Evolutionary conservation across 176 grass and related monocot genomes (phyloP).

Genomic region (Juncus effusus): DNA sequence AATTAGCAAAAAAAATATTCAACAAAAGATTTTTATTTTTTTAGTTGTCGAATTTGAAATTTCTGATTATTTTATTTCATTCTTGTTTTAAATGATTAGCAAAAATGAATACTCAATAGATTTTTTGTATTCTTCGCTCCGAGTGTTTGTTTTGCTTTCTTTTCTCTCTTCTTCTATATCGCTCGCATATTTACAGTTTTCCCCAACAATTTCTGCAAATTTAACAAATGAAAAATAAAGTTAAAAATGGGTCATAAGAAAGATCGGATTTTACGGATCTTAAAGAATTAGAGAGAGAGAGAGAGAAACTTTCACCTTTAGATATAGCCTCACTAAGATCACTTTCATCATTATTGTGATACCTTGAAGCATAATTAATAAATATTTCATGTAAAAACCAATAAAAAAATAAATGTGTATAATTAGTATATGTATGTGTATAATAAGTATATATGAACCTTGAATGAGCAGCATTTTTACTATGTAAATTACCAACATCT

Average conservation of each 20-base stretch:
- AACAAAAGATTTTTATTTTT: no score
- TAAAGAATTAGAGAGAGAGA: constrained; percentile 18
- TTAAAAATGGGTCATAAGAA: neutral
- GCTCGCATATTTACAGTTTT: constrained; percentile 36
- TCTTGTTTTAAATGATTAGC: neutral
- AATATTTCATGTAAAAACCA: constrained; percentile 10
- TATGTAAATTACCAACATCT: constrained; percentile 26
- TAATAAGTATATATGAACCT: constrained; percentile 14
- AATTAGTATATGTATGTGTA: neutral
- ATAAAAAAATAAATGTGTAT: constrained; percentile 8
- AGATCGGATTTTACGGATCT: neutral
- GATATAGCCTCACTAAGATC: constrained; percentile 43
- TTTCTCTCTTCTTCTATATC: constrained; percentile 29
- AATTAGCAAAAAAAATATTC: no score
- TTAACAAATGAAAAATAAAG: constrained; percentile 8
- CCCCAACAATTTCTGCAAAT: constrained; percentile 45
- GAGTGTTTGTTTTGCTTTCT: constrained; percentile 30
- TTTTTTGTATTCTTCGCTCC: constrained; percentile 25
- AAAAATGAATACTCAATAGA: constrained; percentile 30
- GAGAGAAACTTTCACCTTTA: constrained; percentile 29
- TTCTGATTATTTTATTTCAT: no score
- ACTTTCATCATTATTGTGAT: constrained; percentile 42
- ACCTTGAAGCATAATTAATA: constrained; percentile 31
- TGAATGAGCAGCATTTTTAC: neutral
- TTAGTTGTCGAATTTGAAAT: no score